A percentile compares a stretch with the other conserved stretches of the same genome.
These are phyloP conservation scores for Yamadazyma sp. DNA, from an alignment of 1,139 yeast genomes.

Conservation along the genomic window DNA sequence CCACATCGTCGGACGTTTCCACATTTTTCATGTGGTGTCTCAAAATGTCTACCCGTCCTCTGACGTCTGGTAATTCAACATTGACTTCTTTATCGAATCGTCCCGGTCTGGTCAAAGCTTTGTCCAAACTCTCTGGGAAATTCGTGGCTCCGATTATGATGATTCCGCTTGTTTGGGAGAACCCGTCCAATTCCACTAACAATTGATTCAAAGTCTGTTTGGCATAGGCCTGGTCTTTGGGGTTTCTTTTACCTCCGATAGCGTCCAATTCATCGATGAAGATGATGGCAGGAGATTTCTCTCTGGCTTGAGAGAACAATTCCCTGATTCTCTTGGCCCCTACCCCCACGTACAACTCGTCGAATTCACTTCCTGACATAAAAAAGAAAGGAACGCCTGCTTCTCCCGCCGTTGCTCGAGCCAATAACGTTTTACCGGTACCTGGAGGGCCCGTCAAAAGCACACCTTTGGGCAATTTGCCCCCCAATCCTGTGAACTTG, in stretches of 20 bases:
- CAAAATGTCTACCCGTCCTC: slow-evolving; percentile 93
- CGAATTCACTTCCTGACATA: slow-evolving; percentile 98
- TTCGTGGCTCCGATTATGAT: slow-evolving; percentile 97
- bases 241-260: slow-evolving; percentile 96
- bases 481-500: slow-evolving; percentile 94
- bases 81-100: slow-evolving; percentile 95
- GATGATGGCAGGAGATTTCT: slow-evolving; percentile 94
- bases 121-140: slow-evolving; percentile 94
- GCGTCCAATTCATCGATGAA: slow-evolving; percentile 98
- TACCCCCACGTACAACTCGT: slow-evolving; percentile 96
- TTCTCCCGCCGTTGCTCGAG: slow-evolving; percentile 99
- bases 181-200: slow-evolving; percentile 94
- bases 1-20: slow-evolving; percentile 81
- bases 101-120: slow-evolving; percentile 97
- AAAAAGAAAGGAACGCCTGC: slow-evolving; percentile 98
- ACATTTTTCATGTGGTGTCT: slow-evolving; percentile 91
- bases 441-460: slow-evolving; percentile 98
- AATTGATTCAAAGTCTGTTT: slow-evolving; percentile 95
- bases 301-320: slow-evolving; percentile 87
- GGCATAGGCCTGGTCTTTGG: slow-evolving; percentile 96
- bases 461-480: slow-evolving; percentile 96
- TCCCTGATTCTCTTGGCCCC: slow-evolving; percentile 98
- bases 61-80: slow-evolving; percentile 95
- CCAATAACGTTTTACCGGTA: slow-evolving; percentile 96
- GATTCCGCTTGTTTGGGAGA: slow-evolving; percentile 88